phyloP scores from a whole-genome alignment of 148 eudicot genomes.

The Hydrangea macrophylla region DNA sequence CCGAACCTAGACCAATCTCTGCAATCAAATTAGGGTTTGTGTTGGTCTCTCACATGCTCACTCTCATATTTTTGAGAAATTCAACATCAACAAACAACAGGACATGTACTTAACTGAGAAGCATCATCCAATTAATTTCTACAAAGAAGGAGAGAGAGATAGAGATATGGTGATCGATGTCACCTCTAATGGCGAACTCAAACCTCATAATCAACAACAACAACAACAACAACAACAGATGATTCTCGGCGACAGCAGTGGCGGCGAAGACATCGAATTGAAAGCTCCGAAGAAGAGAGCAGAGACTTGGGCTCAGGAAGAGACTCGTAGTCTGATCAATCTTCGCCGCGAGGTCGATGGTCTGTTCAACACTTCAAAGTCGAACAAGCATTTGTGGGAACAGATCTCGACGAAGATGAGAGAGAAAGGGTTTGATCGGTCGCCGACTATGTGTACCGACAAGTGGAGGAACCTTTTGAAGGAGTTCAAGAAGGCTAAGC shows the following conservation, averaged over 20 bases:
- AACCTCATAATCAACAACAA: slow-evolving; percentile 17
- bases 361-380: slow-evolving; percentile 71
- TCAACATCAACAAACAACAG: neutral
- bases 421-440: slow-evolving; percentile 83
- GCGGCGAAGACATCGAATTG: slow-evolving; percentile 20
- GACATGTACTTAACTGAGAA: slow-evolving; percentile 18
- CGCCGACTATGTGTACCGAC: slow-evolving; percentile 93
- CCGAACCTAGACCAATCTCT: neutral
- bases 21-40: neutral
- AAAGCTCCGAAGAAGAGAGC: slow-evolving; percentile 67
- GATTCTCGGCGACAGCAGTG: slow-evolving; percentile 22
- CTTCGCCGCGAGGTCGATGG: slow-evolving; percentile 61
- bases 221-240: slow-evolving; percentile 28
- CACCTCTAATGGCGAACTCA: slow-evolving; percentile 15
- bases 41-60: neutral
- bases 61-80: too few species aligned
- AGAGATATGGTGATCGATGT: slow-evolving; percentile 19
- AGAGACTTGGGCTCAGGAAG: slow-evolving; percentile 86
- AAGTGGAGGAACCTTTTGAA: slow-evolving; percentile 88
- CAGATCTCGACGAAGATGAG: slow-evolving; percentile 77
- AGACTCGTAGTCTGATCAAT: slow-evolving; percentile 55
- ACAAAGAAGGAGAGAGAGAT: slow-evolving; percentile 8
- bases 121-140: slow-evolving; percentile 17
- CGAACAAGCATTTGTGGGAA: slow-evolving; percentile 90
- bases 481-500: slow-evolving; percentile 60